A percentile compares a stretch with the other conserved stretches of the same genome.
phyloP scores from a whole-genome alignment of 1,284 basidiomycete genomes.

The Marasmius tenuissimus region DNA sequence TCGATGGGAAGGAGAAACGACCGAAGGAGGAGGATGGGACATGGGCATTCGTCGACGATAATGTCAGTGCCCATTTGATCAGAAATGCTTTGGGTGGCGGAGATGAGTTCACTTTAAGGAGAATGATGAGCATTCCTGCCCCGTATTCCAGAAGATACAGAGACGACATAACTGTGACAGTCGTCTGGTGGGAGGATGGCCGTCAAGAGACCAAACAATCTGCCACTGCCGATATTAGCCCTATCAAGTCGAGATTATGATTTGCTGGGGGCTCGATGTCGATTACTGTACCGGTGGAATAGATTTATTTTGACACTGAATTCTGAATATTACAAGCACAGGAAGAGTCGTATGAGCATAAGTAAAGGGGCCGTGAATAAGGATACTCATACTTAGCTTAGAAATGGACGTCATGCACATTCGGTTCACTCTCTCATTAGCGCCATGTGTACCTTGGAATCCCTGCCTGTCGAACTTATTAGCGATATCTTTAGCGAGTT shows the following conservation, averaged over 20 bases:
- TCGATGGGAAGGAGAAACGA: conserved; percentile 65
- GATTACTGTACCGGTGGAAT: too few relatives aligned
- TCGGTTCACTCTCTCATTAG: too few relatives aligned
- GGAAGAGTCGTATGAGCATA: too few relatives aligned
- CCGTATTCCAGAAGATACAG: conserved; percentile 78
- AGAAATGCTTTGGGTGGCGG: conserved; percentile 93
- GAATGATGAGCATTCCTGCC: conserved; percentile 83
- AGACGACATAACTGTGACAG: conserved; percentile 91
- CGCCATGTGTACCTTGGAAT: conserved; percentile 36
- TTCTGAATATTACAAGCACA: too few relatives aligned
- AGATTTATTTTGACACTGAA: too few relatives aligned
- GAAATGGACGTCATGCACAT: too few relatives aligned
- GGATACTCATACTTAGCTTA: too few relatives aligned
- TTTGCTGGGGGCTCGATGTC: background rate
- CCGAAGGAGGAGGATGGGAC: conserved; percentile 39
- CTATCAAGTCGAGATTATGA: conserved; percentile 13
- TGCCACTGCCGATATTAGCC: conserved; percentile 19
- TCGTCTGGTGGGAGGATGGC: conserved; percentile 79
- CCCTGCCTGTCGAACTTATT: conserved; percentile 71
- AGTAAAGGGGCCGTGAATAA: too few relatives aligned
- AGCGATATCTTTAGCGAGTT: conserved; percentile 70
- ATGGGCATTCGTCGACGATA: conserved; percentile 87
- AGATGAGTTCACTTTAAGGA: conserved; percentile 65
- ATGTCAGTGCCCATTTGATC: conserved; percentile 89
- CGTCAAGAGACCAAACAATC: conserved; percentile 37